Evolutionary conservation across 257 asterid species (phyloP).

Genomic region (Nicotiana sylvestris): DNA sequence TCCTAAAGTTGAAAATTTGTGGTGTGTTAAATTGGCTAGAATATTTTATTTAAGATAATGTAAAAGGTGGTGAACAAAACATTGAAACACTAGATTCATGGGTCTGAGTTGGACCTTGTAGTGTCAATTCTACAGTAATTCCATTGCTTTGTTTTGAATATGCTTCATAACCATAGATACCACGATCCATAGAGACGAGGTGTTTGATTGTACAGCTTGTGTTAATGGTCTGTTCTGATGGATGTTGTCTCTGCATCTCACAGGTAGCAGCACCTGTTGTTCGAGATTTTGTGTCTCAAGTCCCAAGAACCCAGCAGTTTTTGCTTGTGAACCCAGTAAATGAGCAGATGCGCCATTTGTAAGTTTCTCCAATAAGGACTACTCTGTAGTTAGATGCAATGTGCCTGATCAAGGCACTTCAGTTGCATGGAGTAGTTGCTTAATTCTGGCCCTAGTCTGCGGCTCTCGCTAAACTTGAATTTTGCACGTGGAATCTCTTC

Average conservation of each 20-base stretch:
- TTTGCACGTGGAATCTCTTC: not conserved
- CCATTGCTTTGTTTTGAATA: not conserved
- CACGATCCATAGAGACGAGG: not conserved
- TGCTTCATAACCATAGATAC: not conserved
- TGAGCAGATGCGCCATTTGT: conserved; percentile 55
- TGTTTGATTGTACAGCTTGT: not conserved
- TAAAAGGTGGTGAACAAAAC: not conserved
- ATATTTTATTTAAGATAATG: not conserved
- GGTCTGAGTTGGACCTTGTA: not conserved
- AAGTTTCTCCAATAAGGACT: conserved; percentile 29
- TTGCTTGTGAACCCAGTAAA: conserved; percentile 42
- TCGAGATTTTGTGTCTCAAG: conserved; percentile 39
- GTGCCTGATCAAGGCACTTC: not conserved
- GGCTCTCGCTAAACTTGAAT: not conserved
- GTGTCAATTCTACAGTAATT: not conserved
- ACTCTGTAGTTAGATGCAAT: conserved; percentile 7
- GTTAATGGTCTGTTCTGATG: not conserved
- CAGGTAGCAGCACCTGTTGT: conserved; percentile 44
- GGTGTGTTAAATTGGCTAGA: not conserved
- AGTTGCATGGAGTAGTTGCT: not conserved
- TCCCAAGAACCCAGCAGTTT: conserved; percentile 28
- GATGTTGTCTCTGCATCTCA: conserved; percentile 22
- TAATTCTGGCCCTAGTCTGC: not conserved
- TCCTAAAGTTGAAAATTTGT: not conserved
- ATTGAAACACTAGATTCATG: not conserved